These are phyloP conservation scores for Chaetothyriales sp. DNA, from an alignment of 2,329 filamentous ascomycete species.

Conservation along the genomic window DNA sequence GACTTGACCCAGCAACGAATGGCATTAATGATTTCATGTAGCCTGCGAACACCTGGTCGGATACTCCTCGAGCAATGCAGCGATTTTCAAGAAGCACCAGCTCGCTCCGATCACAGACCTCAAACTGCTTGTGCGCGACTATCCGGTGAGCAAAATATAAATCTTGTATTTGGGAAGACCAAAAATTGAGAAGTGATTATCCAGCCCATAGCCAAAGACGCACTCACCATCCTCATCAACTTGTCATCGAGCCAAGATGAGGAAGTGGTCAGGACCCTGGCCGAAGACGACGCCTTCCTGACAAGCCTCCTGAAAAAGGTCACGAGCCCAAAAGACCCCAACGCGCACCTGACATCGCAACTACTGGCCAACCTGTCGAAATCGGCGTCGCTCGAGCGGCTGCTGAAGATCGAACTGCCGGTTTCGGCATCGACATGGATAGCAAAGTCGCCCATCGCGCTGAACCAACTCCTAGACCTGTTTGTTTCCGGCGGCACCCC, in stretches of 20 bases:
- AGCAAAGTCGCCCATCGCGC: slow-evolving; percentile 47
- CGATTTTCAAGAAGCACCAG: slow-evolving; percentile 70
- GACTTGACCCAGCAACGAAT: slow-evolving; percentile 10
- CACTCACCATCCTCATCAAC: slow-evolving; percentile 62
- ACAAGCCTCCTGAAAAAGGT: slow-evolving; percentile 59
- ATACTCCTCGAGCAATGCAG: slow-evolving; percentile 61
- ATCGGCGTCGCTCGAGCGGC: slow-evolving; percentile 54
- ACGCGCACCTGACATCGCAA: slow-evolving; percentile 79
- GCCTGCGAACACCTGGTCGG: slow-evolving; percentile 78
- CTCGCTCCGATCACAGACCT: slow-evolving; percentile 71
- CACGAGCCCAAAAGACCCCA: slow-evolving; percentile 54
- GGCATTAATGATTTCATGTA: slow-evolving; percentile 22
- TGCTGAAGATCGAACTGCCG: slow-evolving; percentile 56
- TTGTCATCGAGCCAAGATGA: slow-evolving; percentile 70
- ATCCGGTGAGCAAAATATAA: slow-evolving; percentile 45
- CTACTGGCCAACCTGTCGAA: slow-evolving; percentile 85
- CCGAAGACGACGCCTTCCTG: slow-evolving; percentile 70
- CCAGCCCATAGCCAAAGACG: slow-evolving; percentile 83
- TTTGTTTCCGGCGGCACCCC: slow-evolving; percentile 47
- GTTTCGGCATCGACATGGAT: slow-evolving; percentile 46
- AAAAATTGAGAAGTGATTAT: neutral
- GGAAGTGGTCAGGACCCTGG: slow-evolving; percentile 59
- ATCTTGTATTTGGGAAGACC: neutral
- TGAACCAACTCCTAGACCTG: slow-evolving; percentile 87
- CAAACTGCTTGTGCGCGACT: slow-evolving; percentile 74